phyloP scores from a whole-genome alignment of 1,284 basidiomycete species.

The Bjerkandera adusta region DNA sequence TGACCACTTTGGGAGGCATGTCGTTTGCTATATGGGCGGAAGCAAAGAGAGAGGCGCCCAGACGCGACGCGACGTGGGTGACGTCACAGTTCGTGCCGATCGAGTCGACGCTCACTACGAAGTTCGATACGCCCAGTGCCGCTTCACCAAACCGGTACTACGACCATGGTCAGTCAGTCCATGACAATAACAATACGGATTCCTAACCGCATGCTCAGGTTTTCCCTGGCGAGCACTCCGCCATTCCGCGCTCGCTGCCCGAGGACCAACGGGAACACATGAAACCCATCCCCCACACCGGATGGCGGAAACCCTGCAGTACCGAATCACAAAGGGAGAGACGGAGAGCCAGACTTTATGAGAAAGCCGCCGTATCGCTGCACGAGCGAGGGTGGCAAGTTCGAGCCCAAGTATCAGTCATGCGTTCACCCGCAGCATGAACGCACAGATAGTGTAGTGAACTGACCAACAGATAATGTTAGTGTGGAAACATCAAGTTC shows the following conservation, averaged over 20 bases:
- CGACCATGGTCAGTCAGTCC: too few relatives aligned
- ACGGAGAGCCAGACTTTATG: conserved; percentile 28
- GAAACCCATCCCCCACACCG: conserved; percentile 28
- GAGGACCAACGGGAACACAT: conserved; percentile 21
- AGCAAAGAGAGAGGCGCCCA: too few relatives aligned
- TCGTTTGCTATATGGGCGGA: too few relatives aligned
- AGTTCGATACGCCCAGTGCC: too few relatives aligned
- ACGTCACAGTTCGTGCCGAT: too few relatives aligned
- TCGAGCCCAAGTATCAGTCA: conserved; percentile 29
- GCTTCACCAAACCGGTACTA: too few relatives aligned
- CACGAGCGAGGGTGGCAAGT: conserved; percentile 26
- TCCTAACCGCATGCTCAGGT: conserved; percentile 18
- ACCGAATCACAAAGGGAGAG: conserved; percentile 28
- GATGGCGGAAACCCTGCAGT: conserved; percentile 28
- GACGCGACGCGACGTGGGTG: too few relatives aligned
- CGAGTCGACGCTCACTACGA: too few relatives aligned
- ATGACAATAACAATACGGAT: too few relatives aligned
- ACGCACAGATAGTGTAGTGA: background rate
- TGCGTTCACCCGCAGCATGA: conserved; percentile 13
- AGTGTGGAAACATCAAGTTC: conserved; percentile 32
- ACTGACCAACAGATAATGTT: conserved; percentile 26
- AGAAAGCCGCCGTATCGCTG: conserved; percentile 33
- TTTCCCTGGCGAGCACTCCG: conserved; percentile 18
- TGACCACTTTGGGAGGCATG: too few relatives aligned
- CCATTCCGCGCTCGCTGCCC: conserved; percentile 25